Conservation (phyloP, 306 rosid genomes). For the Chamaecrista fasciculata region DNA sequence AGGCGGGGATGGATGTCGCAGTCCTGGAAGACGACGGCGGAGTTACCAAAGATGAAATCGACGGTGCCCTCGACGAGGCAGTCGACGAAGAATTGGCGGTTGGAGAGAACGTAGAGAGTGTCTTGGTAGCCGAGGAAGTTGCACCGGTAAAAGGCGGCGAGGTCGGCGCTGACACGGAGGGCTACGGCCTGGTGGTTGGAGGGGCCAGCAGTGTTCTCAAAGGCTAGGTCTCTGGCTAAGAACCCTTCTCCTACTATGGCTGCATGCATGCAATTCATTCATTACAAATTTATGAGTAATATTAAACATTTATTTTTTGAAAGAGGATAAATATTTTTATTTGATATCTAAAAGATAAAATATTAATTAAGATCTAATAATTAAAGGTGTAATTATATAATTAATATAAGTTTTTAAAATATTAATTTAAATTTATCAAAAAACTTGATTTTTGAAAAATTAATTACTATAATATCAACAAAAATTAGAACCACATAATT, state of each 20-base stretch:
- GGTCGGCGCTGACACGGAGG: constrained; percentile 59
- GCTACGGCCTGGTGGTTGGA: constrained; percentile 84
- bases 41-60: constrained; percentile 82
- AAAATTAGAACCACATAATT: too few relatives aligned
- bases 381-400: too few relatives aligned
- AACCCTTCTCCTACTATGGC: constrained; percentile 64
- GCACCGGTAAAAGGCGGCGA: constrained; percentile 61
- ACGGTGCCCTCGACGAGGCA: constrained; percentile 59
- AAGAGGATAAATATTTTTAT: too few relatives aligned
- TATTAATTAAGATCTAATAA: too few relatives aligned
- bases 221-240: constrained; percentile 55
- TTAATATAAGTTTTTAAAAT: too few relatives aligned
- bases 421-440: too few relatives aligned
- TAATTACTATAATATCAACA: too few relatives aligned
- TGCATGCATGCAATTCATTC: too few relatives aligned
- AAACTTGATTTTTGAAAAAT: too few relatives aligned
- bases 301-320: too few relatives aligned
- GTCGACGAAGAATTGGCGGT: constrained; percentile 58
- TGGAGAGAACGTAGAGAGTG: constrained; percentile 75
- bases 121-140: constrained; percentile 68
- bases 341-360: too few relatives aligned
- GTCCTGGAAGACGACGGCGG: constrained; percentile 61
- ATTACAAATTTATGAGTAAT: too few relatives aligned
- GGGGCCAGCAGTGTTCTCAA: constrained; percentile 75
- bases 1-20: constrained; percentile 69